These are phyloP conservation scores for Thelonectria rubi DNA, from an alignment of 2,329 filamentous ascomycete genomes.

Conservation along the genomic window DNA sequence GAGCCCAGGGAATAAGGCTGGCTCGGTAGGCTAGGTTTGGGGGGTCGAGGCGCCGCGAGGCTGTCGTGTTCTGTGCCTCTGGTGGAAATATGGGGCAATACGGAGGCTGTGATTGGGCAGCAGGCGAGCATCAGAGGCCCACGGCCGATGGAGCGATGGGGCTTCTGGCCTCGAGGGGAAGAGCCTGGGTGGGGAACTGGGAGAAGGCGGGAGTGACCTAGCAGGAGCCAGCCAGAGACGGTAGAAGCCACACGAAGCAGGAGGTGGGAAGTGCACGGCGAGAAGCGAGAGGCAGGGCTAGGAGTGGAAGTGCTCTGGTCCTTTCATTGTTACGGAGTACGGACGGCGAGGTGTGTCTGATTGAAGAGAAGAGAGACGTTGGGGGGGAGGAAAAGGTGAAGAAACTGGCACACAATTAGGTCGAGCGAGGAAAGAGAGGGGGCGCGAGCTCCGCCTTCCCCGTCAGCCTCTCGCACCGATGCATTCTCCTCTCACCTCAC, in stretches of 20 bases:
- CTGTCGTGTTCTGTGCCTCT: constrained; percentile 36
- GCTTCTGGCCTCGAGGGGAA: constrained; percentile 21
- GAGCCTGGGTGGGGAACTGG: constrained; percentile 21
- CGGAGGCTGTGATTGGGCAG: constrained; percentile 38
- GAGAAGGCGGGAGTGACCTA: constrained; percentile 16
- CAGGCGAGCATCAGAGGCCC: constrained; percentile 37
- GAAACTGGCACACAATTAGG: constrained; percentile 11
- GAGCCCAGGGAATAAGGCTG: constrained; percentile 45
- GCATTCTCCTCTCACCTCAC: constrained; percentile 22
- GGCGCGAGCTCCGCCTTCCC: constrained; percentile 37
- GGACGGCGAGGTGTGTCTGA: neutral
- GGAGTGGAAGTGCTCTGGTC: constrained; percentile 5
- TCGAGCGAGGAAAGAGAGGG: constrained; percentile 27
- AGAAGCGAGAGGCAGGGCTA: constrained; percentile 8
- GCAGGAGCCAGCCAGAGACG: constrained; percentile 17
- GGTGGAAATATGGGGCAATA: constrained; percentile 32
- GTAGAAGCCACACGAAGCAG: constrained; percentile 13
- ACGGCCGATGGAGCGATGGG: constrained; percentile 24
- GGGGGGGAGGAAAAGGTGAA: constrained; percentile 21
- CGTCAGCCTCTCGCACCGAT: constrained; percentile 38
- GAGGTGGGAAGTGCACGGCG: constrained; percentile 21
- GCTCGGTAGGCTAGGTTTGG: constrained; percentile 39
- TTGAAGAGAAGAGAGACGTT: constrained; percentile 20
- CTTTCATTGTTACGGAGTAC: constrained; percentile 6
- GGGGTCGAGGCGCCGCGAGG: constrained; percentile 42